phyloP scores from a whole-genome alignment of 495 filamentous ascomycete species.

The Xylaria intraflava region DNA sequence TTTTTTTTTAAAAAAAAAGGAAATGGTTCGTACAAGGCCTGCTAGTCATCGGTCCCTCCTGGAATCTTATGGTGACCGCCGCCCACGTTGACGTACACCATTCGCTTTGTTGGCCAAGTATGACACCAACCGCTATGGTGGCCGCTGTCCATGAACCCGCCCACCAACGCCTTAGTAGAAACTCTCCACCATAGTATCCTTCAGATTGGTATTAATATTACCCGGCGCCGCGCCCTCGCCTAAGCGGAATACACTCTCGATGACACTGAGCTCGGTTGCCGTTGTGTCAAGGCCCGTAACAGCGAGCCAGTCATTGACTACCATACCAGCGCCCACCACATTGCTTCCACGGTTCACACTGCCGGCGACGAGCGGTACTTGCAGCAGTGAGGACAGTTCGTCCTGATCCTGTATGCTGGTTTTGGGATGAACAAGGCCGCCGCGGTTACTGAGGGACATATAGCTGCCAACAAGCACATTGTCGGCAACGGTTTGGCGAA shows the following conservation, averaged over 20 bases:
- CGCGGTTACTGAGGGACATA: conserved; percentile 93
- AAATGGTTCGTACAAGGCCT: neutral
- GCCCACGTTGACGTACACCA: neutral
- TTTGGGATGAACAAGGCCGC: conserved; percentile 95
- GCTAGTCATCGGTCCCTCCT: neutral
- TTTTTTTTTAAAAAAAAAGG: neutral
- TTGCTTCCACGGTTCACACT: conserved; percentile 85
- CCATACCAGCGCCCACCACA: conserved; percentile 97
- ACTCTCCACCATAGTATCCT: conserved; percentile 96
- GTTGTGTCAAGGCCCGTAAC: conserved; percentile 96
- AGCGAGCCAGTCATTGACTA: conserved; percentile 98
- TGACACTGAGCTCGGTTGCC: conserved; percentile 89
- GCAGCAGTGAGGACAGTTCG: conserved; percentile 86
- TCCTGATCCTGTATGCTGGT: conserved; percentile 96
- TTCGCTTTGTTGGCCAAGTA: neutral
- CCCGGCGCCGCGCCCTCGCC: conserved; percentile 78
- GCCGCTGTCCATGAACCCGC: neutral
- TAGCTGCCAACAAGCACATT: conserved; percentile 94
- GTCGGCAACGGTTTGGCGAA: conserved; percentile 93
- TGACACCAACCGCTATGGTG: neutral
- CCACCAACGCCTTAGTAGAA: conserved; percentile 65
- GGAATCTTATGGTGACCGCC: neutral
- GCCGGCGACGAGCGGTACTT: conserved; percentile 92
- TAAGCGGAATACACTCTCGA: conserved; percentile 90
- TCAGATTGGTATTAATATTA: conserved; percentile 70